Evolutionary conservation across 1,139 yeast genomes (phyloP).

Genomic region (Candida anutae): DNA sequence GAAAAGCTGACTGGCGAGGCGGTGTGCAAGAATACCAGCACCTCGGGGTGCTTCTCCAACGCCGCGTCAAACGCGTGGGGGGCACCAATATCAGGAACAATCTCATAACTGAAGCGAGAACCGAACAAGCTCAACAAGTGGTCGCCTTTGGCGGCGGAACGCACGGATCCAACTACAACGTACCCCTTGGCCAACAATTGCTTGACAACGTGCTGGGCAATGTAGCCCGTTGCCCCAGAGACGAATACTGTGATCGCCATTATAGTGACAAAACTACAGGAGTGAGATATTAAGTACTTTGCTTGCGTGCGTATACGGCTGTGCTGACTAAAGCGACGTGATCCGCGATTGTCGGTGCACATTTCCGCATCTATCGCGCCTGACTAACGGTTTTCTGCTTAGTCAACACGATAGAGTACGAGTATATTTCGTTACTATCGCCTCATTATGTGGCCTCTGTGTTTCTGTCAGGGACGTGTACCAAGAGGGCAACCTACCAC

Average conservation of each 20-base stretch:
- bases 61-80: constrained; percentile 29
- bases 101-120: constrained; percentile 21
- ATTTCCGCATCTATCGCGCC: too few species aligned
- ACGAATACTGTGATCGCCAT: constrained; percentile 24
- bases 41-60: constrained; percentile 14
- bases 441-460: too few species aligned
- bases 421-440: too few species aligned
- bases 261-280: too few species aligned
- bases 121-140: constrained; percentile 8
- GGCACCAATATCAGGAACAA: constrained; percentile 27
- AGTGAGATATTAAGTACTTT: too few species aligned
- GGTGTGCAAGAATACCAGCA: constrained; percentile 12
- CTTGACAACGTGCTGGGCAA: constrained; percentile 26
- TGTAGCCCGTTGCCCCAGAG: constrained; percentile 37
- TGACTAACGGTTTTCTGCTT: too few species aligned
- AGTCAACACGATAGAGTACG: too few species aligned
- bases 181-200: constrained; percentile 19
- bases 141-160: constrained; percentile 26
- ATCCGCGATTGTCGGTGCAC: too few species aligned
- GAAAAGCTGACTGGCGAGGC: constrained; percentile 19
- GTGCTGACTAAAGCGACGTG: too few species aligned
- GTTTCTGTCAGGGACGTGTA: too few species aligned
- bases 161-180: constrained; percentile 28
- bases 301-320: too few species aligned
- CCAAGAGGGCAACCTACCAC: too few species aligned